Evolutionary conservation across 306 rosid genomes (phyloP).

Genomic region (Bauhinia variegata): DNA sequence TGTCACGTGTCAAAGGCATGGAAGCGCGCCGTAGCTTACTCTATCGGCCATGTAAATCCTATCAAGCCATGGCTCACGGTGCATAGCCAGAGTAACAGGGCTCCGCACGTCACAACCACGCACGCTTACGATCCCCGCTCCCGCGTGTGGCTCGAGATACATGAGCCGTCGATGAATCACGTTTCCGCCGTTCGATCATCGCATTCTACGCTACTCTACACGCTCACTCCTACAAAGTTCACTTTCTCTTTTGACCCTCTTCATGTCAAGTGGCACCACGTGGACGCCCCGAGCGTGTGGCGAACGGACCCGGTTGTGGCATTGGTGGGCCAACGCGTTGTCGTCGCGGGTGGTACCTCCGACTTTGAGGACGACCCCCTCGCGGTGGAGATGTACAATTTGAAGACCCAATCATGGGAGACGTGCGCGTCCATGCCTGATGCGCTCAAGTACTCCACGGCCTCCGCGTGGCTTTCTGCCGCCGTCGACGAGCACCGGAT

Average conservation of each 20-base stretch:
- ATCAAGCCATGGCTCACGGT: constrained; percentile 76
- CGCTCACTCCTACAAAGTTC: constrained; percentile 52
- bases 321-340: constrained; percentile 32
- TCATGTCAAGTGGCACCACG: constrained; percentile 55
- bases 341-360: constrained; percentile 65
- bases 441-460: constrained; percentile 45
- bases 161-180: constrained; percentile 30
- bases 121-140: constrained; percentile 84
- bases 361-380: constrained; percentile 64
- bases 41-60: constrained; percentile 48
- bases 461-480: constrained; percentile 63
- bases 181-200: constrained; percentile 62
- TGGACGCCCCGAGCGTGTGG: constrained; percentile 53
- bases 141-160: constrained; percentile 55
- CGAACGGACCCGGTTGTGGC: constrained; percentile 70
- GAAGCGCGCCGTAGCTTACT: constrained; percentile 62
- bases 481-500: constrained; percentile 46
- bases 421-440: constrained; percentile 57
- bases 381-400: constrained; percentile 63
- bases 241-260: constrained; percentile 68
- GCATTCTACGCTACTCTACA: constrained; percentile 65
- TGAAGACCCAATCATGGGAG: constrained; percentile 43
- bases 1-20: constrained; percentile 63
- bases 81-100: constrained; percentile 45
- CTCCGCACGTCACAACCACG: constrained; percentile 43